Percentiles rank a stretch among this genome's conserved stretches.
Evolutionary conservation across 768 basidiomycete species (phyloP).

Genomic region (Termitomyces sp.): DNA sequence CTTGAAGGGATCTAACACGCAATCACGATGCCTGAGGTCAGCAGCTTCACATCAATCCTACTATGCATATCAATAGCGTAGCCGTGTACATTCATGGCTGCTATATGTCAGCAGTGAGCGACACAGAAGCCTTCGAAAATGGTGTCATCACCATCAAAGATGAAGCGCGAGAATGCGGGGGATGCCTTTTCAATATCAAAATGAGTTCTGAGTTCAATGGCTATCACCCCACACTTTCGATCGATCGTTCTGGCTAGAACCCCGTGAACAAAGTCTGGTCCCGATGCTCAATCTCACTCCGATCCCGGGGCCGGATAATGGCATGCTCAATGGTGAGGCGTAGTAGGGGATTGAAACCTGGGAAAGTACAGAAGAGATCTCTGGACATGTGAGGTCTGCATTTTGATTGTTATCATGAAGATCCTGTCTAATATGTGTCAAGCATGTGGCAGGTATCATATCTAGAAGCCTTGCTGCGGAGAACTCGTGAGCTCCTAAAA

Average conservation of each 20-base stretch:
- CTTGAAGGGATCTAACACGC: not conserved
- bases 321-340: not conserved
- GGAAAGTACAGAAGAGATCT: not conserved
- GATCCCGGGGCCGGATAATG: not conserved
- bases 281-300: not conserved
- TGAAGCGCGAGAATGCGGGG: not conserved
- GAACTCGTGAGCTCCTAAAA: not conserved
- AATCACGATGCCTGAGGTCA: not conserved
- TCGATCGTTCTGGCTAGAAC: not conserved
- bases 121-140: not conserved
- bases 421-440: not conserved
- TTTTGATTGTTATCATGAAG: not conserved
- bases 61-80: not conserved
- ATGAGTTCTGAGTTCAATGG: not conserved
- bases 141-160: not conserved
- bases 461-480: not conserved
- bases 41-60: not conserved
- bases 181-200: not conserved
- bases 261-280: not conserved
- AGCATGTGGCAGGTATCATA: not conserved
- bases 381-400: not conserved
- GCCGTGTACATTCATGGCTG: too few relatives aligned
- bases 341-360: not conserved
- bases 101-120: not conserved
- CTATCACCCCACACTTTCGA: not conserved